Conservation (phyloP, 768 basidiomycete species). For the Auriculariales sp. region DNA sequence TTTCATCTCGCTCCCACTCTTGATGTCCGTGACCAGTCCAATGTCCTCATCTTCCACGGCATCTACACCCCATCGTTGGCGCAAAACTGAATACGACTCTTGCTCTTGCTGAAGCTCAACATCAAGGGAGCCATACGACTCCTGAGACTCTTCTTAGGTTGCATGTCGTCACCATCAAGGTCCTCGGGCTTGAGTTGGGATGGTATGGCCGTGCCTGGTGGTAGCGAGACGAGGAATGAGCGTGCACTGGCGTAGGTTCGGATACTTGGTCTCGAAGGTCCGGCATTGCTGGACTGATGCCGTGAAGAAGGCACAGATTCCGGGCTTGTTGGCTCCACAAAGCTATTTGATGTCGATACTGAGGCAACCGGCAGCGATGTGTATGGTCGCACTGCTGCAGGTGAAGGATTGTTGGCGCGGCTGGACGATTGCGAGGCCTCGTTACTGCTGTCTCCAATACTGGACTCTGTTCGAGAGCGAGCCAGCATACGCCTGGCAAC, state of each 20-base stretch:
- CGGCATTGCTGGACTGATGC: not conserved
- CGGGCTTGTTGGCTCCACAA: not conserved
- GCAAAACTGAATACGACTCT: conserved; percentile 66
- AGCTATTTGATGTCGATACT: conserved; percentile 13
- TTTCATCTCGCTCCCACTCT: conserved; percentile 25
- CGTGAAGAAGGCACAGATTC: not conserved
- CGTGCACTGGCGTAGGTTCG: conserved; percentile 70
- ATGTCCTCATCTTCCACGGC: conserved; percentile 42
- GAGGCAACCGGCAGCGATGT: conserved; percentile 3
- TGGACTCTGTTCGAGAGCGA: conserved; percentile 50
- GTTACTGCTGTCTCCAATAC: conserved; percentile 16
- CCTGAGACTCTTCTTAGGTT: conserved; percentile 4
- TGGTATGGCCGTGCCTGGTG: not conserved
- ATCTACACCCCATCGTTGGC: conserved; percentile 72
- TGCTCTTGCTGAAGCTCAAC: conserved; percentile 17
- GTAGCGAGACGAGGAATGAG: conserved; percentile 58
- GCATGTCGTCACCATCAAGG: conserved; percentile 32
- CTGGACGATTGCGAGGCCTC: not conserved
- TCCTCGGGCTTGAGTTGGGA: conserved; percentile 18
- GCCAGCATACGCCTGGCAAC: conserved; percentile 61
- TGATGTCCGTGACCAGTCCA: conserved; percentile 23
- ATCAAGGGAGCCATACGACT: not conserved
- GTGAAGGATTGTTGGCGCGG: not conserved
- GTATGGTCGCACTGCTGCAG: not conserved
- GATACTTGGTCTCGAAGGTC: not conserved